Base-by-base conservation (phyloP, 805 yeast genomes). In the Tetrapisispora taiwanensis region DNA sequence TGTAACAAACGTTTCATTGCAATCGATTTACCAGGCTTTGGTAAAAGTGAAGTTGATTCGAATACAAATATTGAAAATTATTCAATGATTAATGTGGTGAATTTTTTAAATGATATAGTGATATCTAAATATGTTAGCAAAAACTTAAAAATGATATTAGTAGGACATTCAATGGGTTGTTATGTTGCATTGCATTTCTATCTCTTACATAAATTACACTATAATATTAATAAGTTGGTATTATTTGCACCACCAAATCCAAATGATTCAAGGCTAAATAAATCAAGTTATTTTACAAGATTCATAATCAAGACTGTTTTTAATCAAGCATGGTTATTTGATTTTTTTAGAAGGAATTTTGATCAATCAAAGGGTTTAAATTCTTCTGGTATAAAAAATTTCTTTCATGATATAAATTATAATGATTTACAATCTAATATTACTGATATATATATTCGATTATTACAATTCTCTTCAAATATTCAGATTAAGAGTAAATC, bases 11-110 rank as follows among this genome's bases (percentile, higher is more conserved):
- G 77, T 45, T 73, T 87, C 17, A 56, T 84, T 34, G 76, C 89
- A 0, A 52, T 89, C 14, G 97, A 89, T 59, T 66, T 88, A 42
- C 96, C 96, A 1, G 97, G 97, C 0, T 86, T 86, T 61, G 97
- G 97, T 3, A 71, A 74, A 36, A 56, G 62, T 39, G 58, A 49
- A 26, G 58, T 54, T 35, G 36, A 42, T 41, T 39, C 36, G 7
- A 19, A 19, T 18, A 12, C n/a, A 12, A 12, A 12, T 14, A 33
- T 33, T 10, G 26, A 33, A 6, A 38, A 44, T 3, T 61, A 58
- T 43, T 40, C 48, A 0, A 59, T 60, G 63, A 2, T 20, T 5
- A 24, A 35, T 8, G 41, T 55, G 2, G 49, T 47, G 0, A 27
- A 30, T 2, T 13, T 36, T 4, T 44, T 54, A 9, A 28, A 28